phyloP scores from a whole-genome alignment of 345 rosid genomes.

The Physaria fendleri region DNA sequence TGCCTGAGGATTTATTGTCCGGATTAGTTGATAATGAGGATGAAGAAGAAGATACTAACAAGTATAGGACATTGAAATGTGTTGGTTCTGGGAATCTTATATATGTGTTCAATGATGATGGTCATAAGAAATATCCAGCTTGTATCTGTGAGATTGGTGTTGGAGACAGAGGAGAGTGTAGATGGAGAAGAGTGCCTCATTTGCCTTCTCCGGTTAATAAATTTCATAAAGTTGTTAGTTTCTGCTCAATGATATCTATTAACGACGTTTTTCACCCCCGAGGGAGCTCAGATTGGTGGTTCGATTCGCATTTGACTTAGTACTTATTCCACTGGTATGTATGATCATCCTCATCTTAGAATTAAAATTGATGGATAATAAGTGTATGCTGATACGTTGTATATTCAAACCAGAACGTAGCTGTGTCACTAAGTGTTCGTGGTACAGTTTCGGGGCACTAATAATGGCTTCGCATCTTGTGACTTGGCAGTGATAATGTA shows the following conservation, averaged over 20 bases:
- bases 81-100: conserved; percentile 69
- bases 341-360: not conserved
- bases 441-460: not conserved
- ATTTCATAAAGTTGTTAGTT: conserved; percentile 79
- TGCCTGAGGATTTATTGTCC: conserved; percentile 57
- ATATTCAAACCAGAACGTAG: not conserved
- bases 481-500: conserved; percentile 2
- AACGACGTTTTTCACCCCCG: conserved; percentile 33
- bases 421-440: not conserved
- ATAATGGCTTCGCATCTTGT: not conserved
- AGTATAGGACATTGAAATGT: conserved; percentile 72
- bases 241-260: conserved; percentile 56
- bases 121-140: conserved; percentile 80
- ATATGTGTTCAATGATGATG: conserved; percentile 74
- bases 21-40: conserved; percentile 57
- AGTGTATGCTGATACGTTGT: not conserved
- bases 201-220: conserved; percentile 74
- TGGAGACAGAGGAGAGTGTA: conserved; percentile 32
- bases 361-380: not conserved
- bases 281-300: conserved; percentile 29
- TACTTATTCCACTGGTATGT: conserved; percentile 16
- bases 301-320: conserved; percentile 6
- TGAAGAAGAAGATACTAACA: conserved; percentile 43
- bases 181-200: conserved; percentile 71
- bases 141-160: conserved; percentile 59